These are phyloP conservation scores for Trichoderma oligosporum DNA, from an alignment of 2,329 filamentous ascomycete genomes.

Conservation along the genomic window DNA sequence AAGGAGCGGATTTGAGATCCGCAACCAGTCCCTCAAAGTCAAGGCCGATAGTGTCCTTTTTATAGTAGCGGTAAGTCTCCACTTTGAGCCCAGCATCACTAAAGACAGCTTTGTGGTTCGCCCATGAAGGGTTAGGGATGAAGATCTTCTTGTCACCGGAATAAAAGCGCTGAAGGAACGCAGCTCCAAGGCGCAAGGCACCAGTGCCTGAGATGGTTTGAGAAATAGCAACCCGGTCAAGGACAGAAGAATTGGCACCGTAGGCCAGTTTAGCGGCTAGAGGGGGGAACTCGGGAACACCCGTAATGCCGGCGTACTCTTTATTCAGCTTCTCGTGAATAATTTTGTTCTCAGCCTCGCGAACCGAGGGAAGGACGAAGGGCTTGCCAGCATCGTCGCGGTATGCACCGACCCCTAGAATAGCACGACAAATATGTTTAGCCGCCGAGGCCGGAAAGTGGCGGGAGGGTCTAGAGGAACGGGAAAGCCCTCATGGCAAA, in stretches of 20 bases:
- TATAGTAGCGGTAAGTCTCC: constrained; percentile 97
- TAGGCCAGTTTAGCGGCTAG: constrained; percentile 90
- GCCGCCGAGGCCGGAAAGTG: constrained; percentile 20
- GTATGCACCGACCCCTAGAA: constrained; percentile 89
- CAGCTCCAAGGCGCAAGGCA: constrained; percentile 88
- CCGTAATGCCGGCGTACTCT: constrained; percentile 97
- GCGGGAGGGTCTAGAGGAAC: constrained; percentile 10
- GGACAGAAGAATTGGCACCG: constrained; percentile 70
- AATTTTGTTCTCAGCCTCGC: constrained; percentile 81
- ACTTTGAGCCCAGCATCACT: constrained; percentile 86
- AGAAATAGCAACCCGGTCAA: constrained; percentile 82
- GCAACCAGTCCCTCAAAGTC: constrained; percentile 92
- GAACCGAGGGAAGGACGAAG: constrained; percentile 92
- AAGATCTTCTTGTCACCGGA: constrained; percentile 92
- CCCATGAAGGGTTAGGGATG: constrained; percentile 82
- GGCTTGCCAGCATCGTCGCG: constrained; percentile 97
- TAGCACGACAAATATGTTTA: constrained; percentile 7
- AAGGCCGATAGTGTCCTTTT: constrained; percentile 96
- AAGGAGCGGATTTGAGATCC: constrained; percentile 84
- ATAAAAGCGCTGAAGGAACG: constrained; percentile 89
- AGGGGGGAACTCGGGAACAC: constrained; percentile 89
- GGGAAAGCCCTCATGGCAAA: constrained; percentile 13
- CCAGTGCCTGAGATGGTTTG: constrained; percentile 98
- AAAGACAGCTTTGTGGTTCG: constrained; percentile 90
- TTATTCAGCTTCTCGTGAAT: constrained; percentile 79